Evolutionary conservation across 805 yeast genomes (phyloP).

Genomic region (Yamadazyma sp.): DNA sequence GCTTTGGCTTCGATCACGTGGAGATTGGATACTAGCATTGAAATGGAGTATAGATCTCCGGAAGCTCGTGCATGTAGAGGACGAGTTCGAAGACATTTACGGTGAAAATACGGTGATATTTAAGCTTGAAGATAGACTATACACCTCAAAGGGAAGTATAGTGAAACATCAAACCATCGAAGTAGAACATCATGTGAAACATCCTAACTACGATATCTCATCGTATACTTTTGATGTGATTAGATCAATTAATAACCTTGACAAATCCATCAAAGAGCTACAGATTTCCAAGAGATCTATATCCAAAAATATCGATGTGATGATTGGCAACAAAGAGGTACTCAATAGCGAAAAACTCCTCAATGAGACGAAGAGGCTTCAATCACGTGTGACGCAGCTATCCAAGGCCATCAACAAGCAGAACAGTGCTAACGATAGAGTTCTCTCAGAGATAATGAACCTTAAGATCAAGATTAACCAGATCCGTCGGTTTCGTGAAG

Average conservation of each 20-base stretch:
- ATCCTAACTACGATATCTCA: background rate
- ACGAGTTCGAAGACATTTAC: conserved; percentile 15
- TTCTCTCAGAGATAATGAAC: conserved; percentile 22
- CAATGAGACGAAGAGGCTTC: conserved; percentile 9
- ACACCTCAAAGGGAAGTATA: conserved; percentile 15
- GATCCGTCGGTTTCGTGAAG: conserved; percentile 17
- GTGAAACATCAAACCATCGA: background rate
- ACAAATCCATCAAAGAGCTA: conserved; percentile 30
- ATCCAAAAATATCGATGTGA: conserved; percentile 8
- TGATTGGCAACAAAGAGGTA: conserved; percentile 3
- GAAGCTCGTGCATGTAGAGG: conserved; percentile 16
- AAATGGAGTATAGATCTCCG: conserved; percentile 19
- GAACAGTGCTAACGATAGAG: conserved; percentile 23
- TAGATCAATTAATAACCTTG: conserved; percentile 26
- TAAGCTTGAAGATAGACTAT: conserved; percentile 21
- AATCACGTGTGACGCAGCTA: conserved; percentile 10
- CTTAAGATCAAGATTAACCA: conserved; percentile 24
- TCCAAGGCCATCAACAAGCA: conserved; percentile 21
- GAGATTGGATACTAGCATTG: conserved; percentile 23
- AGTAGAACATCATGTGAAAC: background rate
- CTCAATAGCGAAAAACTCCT: conserved; percentile 3
- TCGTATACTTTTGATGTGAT: conserved; percentile 33
- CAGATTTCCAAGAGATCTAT: conserved; percentile 22
- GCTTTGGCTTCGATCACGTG: conserved; percentile 19
- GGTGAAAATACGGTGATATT: conserved; percentile 23